Conservation (phyloP, 148 eudicot species). For the Rhododendron henanense region DNA sequence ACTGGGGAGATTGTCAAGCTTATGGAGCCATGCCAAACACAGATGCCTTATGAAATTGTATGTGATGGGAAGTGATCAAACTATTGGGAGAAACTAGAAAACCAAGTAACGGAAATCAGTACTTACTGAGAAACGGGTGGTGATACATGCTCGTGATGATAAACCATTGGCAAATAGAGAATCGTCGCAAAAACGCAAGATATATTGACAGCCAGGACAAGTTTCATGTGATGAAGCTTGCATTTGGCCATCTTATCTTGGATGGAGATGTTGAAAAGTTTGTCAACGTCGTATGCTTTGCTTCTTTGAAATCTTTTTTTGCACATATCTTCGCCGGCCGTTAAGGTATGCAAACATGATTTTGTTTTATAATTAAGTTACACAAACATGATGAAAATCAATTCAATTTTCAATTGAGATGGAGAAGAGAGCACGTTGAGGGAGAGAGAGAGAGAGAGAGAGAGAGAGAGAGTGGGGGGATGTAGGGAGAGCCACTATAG, state of each 20-base stretch:
- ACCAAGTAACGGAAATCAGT: not conserved
- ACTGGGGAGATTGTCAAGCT: not conserved
- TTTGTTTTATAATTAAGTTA: too few species aligned
- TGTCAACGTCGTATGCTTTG: conserved; percentile 44
- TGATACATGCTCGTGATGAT: conserved; percentile 26
- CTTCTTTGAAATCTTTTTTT: conserved; percentile 50
- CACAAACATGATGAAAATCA: not conserved
- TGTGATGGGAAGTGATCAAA: not conserved
- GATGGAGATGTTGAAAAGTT: conserved; percentile 20
- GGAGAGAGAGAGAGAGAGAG: too few species aligned
- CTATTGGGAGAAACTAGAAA: not conserved
- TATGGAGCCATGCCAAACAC: too few species aligned
- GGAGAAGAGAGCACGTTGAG: too few species aligned
- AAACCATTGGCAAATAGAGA: conserved; percentile 37
- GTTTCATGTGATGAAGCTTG: conserved; percentile 45
- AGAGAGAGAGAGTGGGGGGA: too few species aligned
- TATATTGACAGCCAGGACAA: conserved; percentile 34
- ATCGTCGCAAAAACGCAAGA: conserved; percentile 29
- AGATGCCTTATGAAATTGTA: not conserved
- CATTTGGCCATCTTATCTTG: conserved; percentile 42
- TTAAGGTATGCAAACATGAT: too few species aligned
- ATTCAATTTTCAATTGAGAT: too few species aligned
- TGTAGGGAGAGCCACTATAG: too few species aligned
- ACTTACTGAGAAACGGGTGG: conserved; percentile 39
- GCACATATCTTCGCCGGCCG: too few species aligned